A percentile compares a stretch with the other conserved stretches of the same genome.
Conservation (phyloP, 805 yeast species). For the Sugiyamaella marilandica region DNA sequence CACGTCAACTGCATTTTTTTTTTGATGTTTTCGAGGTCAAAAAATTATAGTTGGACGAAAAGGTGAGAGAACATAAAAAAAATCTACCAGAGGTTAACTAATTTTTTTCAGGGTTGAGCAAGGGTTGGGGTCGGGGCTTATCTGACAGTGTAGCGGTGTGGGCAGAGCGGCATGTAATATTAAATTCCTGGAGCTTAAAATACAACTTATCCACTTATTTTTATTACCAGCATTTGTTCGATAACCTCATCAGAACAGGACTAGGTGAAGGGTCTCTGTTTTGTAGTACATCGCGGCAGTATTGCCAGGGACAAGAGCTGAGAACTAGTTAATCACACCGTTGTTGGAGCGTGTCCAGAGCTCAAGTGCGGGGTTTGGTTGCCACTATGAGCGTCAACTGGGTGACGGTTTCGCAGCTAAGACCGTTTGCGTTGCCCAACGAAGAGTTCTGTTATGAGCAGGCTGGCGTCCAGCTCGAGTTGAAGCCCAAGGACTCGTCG, state of each 20-base stretch:
- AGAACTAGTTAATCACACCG: no score
- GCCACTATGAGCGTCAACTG: slow-evolving; percentile 22
- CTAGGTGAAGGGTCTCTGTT: no score
- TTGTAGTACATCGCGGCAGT: no score
- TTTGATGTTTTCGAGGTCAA: no score
- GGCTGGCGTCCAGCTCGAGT: not conserved
- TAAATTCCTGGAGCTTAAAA: no score
- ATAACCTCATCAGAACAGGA: no score
- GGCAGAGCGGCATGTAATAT: not conserved
- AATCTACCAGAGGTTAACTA: not conserved
- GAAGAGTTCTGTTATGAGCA: slow-evolving; percentile 14
- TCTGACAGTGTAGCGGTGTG: not conserved
- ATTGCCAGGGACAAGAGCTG: no score
- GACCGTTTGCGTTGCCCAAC: slow-evolving; percentile 18
- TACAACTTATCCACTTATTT: no score
- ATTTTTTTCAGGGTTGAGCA: slow-evolving; percentile 3
- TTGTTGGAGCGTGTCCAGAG: no score
- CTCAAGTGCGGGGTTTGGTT: no score
- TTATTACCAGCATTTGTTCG: not conserved
- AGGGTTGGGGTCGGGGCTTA: not conserved
- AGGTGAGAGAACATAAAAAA: not conserved
- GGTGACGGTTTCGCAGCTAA: slow-evolving; percentile 14
- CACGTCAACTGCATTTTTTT: slow-evolving; percentile 84
- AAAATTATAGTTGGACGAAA: no score
- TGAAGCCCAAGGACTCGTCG: not conserved